Base-by-base conservation (phyloP, 495 filamentous ascomycete genomes). In the Lentithecium fluviatile region DNA sequence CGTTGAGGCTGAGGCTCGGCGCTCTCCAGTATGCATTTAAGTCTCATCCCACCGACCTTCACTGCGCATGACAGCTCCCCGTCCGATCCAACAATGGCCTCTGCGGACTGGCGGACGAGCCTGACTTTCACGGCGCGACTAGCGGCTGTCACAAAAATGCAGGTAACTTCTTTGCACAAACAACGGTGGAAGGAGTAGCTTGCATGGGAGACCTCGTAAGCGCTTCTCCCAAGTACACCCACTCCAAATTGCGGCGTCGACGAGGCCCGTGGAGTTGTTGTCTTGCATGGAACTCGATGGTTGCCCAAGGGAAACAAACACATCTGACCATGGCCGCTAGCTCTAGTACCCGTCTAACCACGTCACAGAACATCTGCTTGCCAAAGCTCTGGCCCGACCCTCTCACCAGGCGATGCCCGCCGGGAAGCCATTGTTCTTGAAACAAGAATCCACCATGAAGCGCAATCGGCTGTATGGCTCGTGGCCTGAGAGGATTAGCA, bases 71-170 rank as follows among this genome's bases (percentile, higher is more conserved):
- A 20, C 17, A 20, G 21, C 42, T 21, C 2, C 23, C 47, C 34
- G 24, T 36, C 32, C 17, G 32, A 37, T 36, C 34, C 15, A 17
- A 43, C 32, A 15, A 47, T 42, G 36, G 56, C 52, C 23, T 40
- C 64, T 23, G 20, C 52, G 36, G 63, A 69, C 47, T 78, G 74
- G 78, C 76, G 65, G 21, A 57, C 66, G n/a, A 42, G 55, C 11
- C 57, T 84, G 55, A 74, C 74, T 11, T 85, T 85, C 65, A 74
- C 80, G 19, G 79, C 81, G 40, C 72, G 83, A 50, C 69, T 85
- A 49, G 69, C 69, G 40, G 68, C 69, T 13, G 79, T 83, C 21
- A 58, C 69, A 5, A 76, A 73, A 70, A 74, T 78, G 76, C 70
- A 76, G 43, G 73, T 74, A 67, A 43, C 29, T 15, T 43, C 12